Percentiles rank a stretch among this genome's conserved stretches.
Conservation (phyloP, 768 basidiomycete genomes). For the Suillus discolor region DNA sequence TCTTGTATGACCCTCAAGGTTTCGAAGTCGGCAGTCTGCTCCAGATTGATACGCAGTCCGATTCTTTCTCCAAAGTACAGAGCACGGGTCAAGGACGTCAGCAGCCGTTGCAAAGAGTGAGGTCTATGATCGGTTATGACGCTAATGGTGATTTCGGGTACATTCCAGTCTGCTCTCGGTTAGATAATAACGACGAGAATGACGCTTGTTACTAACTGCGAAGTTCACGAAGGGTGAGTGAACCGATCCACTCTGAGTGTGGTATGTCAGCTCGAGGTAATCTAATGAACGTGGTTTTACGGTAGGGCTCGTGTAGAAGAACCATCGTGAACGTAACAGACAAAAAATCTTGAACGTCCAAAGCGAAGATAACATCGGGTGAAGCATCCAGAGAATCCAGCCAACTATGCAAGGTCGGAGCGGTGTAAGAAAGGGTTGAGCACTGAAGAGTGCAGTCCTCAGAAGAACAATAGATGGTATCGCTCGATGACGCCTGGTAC, state of each 20-base stretch:
- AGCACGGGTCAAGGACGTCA: slow-evolving; percentile 58
- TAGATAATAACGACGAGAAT: slow-evolving; percentile 7
- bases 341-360: slow-evolving; percentile 32
- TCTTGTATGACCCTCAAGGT: slow-evolving; percentile 56
- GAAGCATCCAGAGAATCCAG: slow-evolving; percentile 26
- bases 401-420: slow-evolving; percentile 31
- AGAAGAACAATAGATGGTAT: slow-evolving; percentile 11
- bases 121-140: slow-evolving; percentile 82
- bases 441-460: slow-evolving; percentile 22
- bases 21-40: slow-evolving; percentile 67
- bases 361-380: slow-evolving; percentile 38
- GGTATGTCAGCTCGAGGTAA: slow-evolving; percentile 52
- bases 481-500: slow-evolving; percentile 20
- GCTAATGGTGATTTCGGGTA: slow-evolving; percentile 65
- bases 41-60: slow-evolving; percentile 70
- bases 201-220: slow-evolving; percentile 43
- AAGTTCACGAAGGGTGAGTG: slow-evolving; percentile 59
- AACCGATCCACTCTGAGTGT: slow-evolving; percentile 63
- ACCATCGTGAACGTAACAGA: slow-evolving; percentile 23
- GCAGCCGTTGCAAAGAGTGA: slow-evolving; percentile 64
- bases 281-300: slow-evolving; percentile 39
- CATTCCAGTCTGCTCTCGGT: slow-evolving; percentile 65
- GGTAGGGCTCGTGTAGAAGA: slow-evolving; percentile 23
- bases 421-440: slow-evolving; percentile 17
- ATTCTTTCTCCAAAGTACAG: slow-evolving; percentile 71